These are phyloP conservation scores for Mucor sp. DNA, from an alignment of 371 early-diverging fungal genomes.

Conservation along the genomic window DNA sequence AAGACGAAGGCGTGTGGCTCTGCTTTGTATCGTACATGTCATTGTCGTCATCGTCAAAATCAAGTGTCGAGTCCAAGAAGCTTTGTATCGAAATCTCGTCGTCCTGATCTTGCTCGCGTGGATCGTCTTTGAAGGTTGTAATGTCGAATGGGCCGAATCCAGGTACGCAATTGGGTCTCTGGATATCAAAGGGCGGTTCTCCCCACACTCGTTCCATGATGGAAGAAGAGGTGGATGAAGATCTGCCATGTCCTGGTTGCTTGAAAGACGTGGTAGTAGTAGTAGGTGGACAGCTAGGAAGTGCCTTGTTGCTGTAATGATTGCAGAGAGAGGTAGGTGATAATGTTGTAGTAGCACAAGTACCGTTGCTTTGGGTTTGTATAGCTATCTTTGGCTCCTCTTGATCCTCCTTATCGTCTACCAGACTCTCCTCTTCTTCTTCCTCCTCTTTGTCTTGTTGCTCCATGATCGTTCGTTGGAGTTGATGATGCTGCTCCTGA, in stretches of 20 bases:
- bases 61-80: not conserved
- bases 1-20: slow-evolving; percentile 22
- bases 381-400: not conserved
- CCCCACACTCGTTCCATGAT: not conserved
- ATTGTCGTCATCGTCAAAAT: slow-evolving; percentile 1
- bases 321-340: not conserved
- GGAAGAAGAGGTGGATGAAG: not conserved
- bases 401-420: not conserved
- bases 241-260: not conserved
- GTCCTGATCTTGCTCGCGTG: not conserved
- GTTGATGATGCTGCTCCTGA: not conserved
- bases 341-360: not conserved
- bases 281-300: not conserved
- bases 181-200: slow-evolving; percentile 16
- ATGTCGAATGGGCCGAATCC: slow-evolving; percentile 14
- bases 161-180: slow-evolving; percentile 22
- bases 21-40: slow-evolving; percentile 14
- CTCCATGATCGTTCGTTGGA: not conserved
- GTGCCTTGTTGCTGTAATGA: not conserved
- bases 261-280: not conserved
- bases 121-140: not conserved
- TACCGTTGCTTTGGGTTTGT: not conserved
- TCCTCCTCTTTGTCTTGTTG: too few species aligned
- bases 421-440: too few species aligned
- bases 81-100: not conserved